Evolutionary conservation across 768 basidiomycete species (phyloP).

Genomic region (Lentinula raphanica): DNA sequence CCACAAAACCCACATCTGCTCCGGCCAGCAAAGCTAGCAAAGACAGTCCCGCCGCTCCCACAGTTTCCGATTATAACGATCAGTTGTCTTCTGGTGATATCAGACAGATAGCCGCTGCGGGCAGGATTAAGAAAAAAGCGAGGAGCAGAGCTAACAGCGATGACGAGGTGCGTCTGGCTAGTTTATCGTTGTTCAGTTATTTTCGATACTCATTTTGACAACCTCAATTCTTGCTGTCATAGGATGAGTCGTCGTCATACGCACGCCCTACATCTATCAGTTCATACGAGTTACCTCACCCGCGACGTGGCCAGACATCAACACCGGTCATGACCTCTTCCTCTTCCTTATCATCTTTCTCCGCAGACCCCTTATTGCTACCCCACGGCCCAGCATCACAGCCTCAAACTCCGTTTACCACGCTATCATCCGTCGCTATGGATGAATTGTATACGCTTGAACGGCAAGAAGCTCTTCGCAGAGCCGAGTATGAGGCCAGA

Average conservation of each 20-base stretch:
- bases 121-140: constrained; percentile 67
- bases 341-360: constrained; percentile 13
- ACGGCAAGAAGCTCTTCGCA: constrained; percentile 72
- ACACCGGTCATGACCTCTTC: constrained; percentile 16
- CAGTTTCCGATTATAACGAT: constrained; percentile 6
- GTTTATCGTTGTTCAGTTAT: constrained; percentile 3
- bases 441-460: constrained; percentile 90
- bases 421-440: constrained; percentile 72
- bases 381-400: not conserved
- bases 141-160: constrained; percentile 75
- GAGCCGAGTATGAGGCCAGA: constrained; percentile 82
- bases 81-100: not conserved
- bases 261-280: constrained; percentile 49
- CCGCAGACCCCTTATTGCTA: constrained; percentile 14
- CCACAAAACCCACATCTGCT: constrained; percentile 19
- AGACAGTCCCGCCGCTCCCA: not conserved
- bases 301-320: constrained; percentile 25
- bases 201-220: not conserved
- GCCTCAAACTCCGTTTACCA: constrained; percentile 42
- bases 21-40: constrained; percentile 4
- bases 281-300: constrained; percentile 38
- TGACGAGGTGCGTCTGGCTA: constrained; percentile 61
- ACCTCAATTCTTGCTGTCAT: not conserved
- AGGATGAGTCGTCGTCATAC: constrained; percentile 45
- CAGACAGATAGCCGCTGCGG: not conserved